Conservation (phyloP, 2,329 filamentous ascomycete species). For the Pseudocercospora fuligena region DNA sequence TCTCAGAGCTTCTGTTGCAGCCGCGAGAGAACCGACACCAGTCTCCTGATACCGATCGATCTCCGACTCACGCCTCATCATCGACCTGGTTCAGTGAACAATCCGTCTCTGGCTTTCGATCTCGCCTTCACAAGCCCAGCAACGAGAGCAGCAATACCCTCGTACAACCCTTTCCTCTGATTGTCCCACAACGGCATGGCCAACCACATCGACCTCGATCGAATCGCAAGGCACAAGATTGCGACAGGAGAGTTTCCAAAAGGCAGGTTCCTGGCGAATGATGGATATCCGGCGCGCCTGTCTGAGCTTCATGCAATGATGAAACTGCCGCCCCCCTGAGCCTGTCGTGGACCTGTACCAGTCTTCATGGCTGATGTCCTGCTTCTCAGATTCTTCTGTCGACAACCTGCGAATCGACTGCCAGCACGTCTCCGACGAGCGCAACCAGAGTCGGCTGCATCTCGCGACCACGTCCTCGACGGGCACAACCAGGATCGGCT, state of each 20-base stretch:
- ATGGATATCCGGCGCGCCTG: too few species aligned
- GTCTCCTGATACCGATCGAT: neutral
- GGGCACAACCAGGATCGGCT: too few species aligned
- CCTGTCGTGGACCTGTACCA: neutral
- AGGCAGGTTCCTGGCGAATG: neutral
- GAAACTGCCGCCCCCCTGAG: neutral
- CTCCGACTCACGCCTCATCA: neutral
- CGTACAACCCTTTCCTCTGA: neutral
- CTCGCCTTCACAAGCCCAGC: neutral
- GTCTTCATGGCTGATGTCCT: neutral
- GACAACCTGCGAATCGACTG: neutral
- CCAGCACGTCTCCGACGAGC: neutral
- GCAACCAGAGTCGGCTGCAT: neutral
- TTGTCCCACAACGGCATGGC: too few species aligned
- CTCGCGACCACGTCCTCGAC: too few species aligned
- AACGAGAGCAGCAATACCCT: neutral
- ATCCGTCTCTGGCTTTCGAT: neutral
- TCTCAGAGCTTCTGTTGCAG: neutral
- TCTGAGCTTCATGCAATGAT: too few species aligned
- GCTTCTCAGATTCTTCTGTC: neutral
- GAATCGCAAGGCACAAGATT: too few species aligned
- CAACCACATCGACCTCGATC: too few species aligned
- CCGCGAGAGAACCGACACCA: neutral
- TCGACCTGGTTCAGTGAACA: neutral
- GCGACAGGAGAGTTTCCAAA: neutral